Evolutionary conservation across 208 protist species (phyloP).

Genomic region (Acanthamoeba healyi): DNA sequence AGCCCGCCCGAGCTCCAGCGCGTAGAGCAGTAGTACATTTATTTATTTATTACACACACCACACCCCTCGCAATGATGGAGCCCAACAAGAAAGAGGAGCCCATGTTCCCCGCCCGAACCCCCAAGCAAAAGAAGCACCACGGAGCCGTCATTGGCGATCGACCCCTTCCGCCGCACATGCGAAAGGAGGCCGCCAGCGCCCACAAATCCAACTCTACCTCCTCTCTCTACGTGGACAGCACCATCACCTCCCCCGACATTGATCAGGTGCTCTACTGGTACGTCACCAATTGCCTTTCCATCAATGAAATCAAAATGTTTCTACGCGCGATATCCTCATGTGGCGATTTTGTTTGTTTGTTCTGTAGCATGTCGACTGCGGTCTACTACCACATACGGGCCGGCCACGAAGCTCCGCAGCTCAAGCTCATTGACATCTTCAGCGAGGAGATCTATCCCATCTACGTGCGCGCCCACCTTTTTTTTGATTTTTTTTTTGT

Average conservation of each 20-base stretch:
- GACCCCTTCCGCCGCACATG: slow-evolving; percentile 48
- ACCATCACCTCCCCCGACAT: slow-evolving; percentile 65
- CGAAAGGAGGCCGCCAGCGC: slow-evolving; percentile 24
- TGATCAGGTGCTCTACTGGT: slow-evolving; percentile 67
- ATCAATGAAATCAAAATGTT: neutral
- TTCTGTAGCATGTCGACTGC: slow-evolving; percentile 71
- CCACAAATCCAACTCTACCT: slow-evolving; percentile 75
- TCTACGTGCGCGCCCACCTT: neutral
- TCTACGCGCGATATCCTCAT: neutral
- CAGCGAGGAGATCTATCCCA: slow-evolving; percentile 70
- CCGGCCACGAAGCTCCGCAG: slow-evolving; percentile 53
- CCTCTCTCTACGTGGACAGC: slow-evolving; percentile 69
- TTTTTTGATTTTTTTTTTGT: neutral
- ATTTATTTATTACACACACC: neutral
- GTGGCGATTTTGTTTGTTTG: neutral
- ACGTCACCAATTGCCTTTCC: neutral
- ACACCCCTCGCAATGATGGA: too few species aligned
- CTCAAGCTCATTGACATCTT: slow-evolving; percentile 57
- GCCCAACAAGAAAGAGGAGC: slow-evolving; percentile 65
- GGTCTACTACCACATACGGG: slow-evolving; percentile 60
- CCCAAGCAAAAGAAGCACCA: slow-evolving; percentile 73
- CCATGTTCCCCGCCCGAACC: slow-evolving; percentile 52
- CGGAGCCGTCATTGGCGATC: slow-evolving; percentile 26
- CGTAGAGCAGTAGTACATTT: neutral
- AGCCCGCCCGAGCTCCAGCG: too few species aligned